Evolutionary conservation across 2,329 filamentous ascomycete species (phyloP).

Genomic region (Venturia asperata): DNA sequence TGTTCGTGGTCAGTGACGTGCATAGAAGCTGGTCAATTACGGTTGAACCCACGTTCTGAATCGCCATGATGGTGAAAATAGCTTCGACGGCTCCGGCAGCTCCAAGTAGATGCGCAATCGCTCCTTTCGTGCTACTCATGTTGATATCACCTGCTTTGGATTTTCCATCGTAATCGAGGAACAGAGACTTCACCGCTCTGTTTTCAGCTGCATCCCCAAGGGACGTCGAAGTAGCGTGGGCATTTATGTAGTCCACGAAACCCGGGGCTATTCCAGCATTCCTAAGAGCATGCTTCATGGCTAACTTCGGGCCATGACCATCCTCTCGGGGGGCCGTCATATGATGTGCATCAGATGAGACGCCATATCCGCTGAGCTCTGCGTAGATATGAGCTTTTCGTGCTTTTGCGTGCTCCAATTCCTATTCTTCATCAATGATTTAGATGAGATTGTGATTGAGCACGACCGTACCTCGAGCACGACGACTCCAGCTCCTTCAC

Average conservation of each 20-base stretch:
- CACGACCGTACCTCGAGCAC: slow-evolving; percentile 59
- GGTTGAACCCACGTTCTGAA: slow-evolving; percentile 60
- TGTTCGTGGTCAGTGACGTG: slow-evolving; percentile 34
- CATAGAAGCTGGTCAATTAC: not conserved
- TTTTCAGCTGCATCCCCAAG: slow-evolving; percentile 88
- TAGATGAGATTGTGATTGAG: not conserved
- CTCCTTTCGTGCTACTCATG: slow-evolving; percentile 89
- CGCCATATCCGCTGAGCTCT: slow-evolving; percentile 81
- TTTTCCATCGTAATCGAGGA: slow-evolving; percentile 66
- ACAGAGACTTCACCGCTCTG: slow-evolving; percentile 66
- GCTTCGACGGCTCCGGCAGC: slow-evolving; percentile 88
- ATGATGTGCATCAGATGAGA: slow-evolving; percentile 84
- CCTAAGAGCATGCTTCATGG: slow-evolving; percentile 77
- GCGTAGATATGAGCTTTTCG: slow-evolving; percentile 80
- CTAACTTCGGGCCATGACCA: slow-evolving; percentile 70
- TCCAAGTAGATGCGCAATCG: slow-evolving; percentile 83
- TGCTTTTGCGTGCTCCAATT: slow-evolving; percentile 75
- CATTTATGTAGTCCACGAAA: slow-evolving; percentile 85
- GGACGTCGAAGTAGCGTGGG: slow-evolving; percentile 82
- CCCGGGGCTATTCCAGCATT: slow-evolving; percentile 62
- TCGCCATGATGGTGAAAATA: slow-evolving; percentile 71
- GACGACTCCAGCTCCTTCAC: slow-evolving; percentile 82
- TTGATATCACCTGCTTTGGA: slow-evolving; percentile 58
- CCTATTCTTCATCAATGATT: slow-evolving; percentile 37
- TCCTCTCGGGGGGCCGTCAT: slow-evolving; percentile 85